Evolutionary conservation across 495 filamentous ascomycete species (phyloP).

Genomic region (Penicillium verhagenii): DNA sequence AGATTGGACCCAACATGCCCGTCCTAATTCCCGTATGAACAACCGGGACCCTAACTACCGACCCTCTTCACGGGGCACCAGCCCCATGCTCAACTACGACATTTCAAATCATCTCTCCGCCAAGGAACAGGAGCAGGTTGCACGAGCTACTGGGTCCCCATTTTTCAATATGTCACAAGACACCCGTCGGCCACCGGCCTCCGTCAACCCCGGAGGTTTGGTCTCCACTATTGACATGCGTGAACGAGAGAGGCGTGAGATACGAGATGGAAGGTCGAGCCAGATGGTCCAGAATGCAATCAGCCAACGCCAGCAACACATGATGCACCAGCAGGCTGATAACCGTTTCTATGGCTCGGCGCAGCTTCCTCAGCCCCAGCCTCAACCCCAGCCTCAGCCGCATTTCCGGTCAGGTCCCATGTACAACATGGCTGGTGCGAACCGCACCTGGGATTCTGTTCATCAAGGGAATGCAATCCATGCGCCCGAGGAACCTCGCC

Average conservation of each 20-base stretch:
- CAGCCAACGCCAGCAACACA: conserved; percentile 65
- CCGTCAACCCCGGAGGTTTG: conserved; percentile 57
- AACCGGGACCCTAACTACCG: conserved; percentile 43
- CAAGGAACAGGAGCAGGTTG: conserved; percentile 91
- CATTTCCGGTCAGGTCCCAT: conserved; percentile 16
- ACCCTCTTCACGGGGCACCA: conserved; percentile 51
- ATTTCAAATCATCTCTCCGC: conserved; percentile 73
- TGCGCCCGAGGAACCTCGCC: conserved; percentile 39
- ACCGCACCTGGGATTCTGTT: conserved; percentile 43
- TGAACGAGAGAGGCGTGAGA: conserved; percentile 69
- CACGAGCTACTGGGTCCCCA: conserved; percentile 79
- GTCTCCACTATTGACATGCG: conserved; percentile 75
- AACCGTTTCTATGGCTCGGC: conserved; percentile 24
- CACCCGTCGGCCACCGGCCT: conserved; percentile 40
- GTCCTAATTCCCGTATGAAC: conserved; percentile 36
- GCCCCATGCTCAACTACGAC: conserved; percentile 48
- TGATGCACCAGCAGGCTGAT: conserved; percentile 41
- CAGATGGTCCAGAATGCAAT: conserved; percentile 80
- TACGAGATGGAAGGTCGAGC: conserved; percentile 68
- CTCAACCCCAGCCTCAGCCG: conserved; percentile 9
- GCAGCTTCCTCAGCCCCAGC: conserved; percentile 19
- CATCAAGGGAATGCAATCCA: conserved; percentile 35
- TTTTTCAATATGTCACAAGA: conserved; percentile 68
- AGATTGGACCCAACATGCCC: conserved; percentile 54
- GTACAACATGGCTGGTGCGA: conserved; percentile 44